Evolutionary conservation across 208 protist genomes (phyloP).

Genomic region (Leishmania tropica): DNA sequence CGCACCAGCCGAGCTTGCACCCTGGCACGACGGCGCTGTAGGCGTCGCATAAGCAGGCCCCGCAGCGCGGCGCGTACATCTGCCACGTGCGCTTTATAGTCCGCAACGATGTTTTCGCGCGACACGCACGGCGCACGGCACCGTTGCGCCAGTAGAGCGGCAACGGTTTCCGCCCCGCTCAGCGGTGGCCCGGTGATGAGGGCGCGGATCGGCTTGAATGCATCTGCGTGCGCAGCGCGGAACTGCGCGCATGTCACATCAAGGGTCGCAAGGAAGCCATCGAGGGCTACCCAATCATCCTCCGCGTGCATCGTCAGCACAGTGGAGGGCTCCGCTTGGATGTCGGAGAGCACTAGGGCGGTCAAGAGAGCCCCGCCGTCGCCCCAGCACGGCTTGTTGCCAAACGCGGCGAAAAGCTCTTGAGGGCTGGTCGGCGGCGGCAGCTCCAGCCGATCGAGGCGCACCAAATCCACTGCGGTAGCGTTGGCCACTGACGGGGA

Average conservation of each 20-base stretch:
- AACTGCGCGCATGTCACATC: slow-evolving; percentile 81
- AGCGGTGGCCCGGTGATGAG: slow-evolving; percentile 89
- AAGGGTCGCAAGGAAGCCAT: slow-evolving; percentile 75
- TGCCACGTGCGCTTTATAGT: slow-evolving; percentile 56
- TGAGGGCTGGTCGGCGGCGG: slow-evolving; percentile 8
- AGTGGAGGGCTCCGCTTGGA: slow-evolving; percentile 69
- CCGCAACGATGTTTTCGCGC: slow-evolving; percentile 38
- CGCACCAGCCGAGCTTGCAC: slow-evolving; percentile 39
- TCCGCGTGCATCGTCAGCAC: slow-evolving; percentile 69
- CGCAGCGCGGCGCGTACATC: slow-evolving; percentile 53
- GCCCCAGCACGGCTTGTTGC: slow-evolving; percentile 29
- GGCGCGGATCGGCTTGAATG: slow-evolving; percentile 64
- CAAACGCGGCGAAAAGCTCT: slow-evolving; percentile 20
- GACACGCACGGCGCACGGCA: slow-evolving; percentile 74
- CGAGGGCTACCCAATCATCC: slow-evolving; percentile 75
- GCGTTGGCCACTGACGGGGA: not conserved
- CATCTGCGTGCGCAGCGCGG: slow-evolving; percentile 35
- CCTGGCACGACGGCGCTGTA: slow-evolving; percentile 60
- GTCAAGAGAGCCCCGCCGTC: slow-evolving; percentile 18
- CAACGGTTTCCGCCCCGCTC: slow-evolving; percentile 55
- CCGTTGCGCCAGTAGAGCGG: slow-evolving; percentile 43
- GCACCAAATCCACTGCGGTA: slow-evolving; percentile 9
- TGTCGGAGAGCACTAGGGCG: slow-evolving; percentile 55
- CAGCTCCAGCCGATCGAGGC: slow-evolving; percentile 24
- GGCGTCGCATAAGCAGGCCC: slow-evolving; percentile 47